phyloP scores from a whole-genome alignment of 2,329 filamentous ascomycete species.

The Colletotrichum sp. region DNA sequence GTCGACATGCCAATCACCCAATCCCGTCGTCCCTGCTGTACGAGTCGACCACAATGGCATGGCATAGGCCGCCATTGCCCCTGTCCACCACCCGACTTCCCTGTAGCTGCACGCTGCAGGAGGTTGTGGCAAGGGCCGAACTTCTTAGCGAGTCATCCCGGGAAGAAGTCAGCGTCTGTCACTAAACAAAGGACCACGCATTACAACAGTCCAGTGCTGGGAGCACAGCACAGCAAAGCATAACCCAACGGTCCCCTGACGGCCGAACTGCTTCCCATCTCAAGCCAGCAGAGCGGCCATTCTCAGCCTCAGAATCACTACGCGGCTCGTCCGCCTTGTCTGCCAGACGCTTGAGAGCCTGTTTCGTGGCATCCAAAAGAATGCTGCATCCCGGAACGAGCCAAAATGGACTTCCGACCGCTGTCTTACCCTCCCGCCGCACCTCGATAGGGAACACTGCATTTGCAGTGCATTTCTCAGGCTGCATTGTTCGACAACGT shows the following conservation, averaged over 20 bases:
- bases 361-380: background rate
- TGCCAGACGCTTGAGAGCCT: background rate
- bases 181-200: background rate
- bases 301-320: conserved; percentile 2
- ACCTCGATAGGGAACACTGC: background rate
- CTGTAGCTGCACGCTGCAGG: conserved; percentile 1
- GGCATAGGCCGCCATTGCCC: background rate
- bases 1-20: background rate
- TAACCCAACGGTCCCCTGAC: background rate
- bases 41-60: background rate
- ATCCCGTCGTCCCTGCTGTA: background rate
- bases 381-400: background rate
- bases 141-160: background rate
- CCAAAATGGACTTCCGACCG: background rate
- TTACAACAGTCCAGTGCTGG: background rate
- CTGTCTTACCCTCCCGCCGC: background rate
- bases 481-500: background rate
- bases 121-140: background rate
- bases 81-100: background rate
- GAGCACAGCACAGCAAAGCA: background rate
- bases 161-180: background rate
- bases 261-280: background rate
- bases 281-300: background rate
- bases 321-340: conserved; percentile 1
- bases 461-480: background rate